A percentile compares a stretch with the other conserved stretches of the same genome.
These are phyloP conservation scores for Ganoderma boninense DNA, from an alignment of 1,284 basidiomycete genomes.

Conservation along the genomic window DNA sequence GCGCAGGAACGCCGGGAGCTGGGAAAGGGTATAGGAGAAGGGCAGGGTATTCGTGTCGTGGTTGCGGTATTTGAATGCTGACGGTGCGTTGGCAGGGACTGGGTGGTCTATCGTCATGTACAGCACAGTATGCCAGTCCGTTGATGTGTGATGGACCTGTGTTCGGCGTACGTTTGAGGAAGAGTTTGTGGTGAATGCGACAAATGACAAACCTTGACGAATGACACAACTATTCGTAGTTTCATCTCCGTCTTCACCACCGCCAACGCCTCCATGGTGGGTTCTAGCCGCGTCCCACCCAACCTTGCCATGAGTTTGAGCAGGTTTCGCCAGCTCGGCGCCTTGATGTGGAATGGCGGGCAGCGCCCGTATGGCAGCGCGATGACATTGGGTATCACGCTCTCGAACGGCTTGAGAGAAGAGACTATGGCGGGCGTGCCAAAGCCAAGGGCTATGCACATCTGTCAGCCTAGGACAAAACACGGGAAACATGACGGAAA, in stretches of 20 bases:
- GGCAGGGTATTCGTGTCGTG: slow-evolving; percentile 71
- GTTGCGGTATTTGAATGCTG: slow-evolving; percentile 58
- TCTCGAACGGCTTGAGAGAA: slow-evolving; percentile 54
- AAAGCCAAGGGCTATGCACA: slow-evolving; percentile 67
- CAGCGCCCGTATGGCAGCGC: slow-evolving; percentile 72
- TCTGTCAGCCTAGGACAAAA: slow-evolving; percentile 6
- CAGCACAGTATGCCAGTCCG: slow-evolving; percentile 74
- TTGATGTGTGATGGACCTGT: slow-evolving; percentile 63
- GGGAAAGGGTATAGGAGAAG: slow-evolving; percentile 71
- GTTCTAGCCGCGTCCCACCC: slow-evolving; percentile 72
- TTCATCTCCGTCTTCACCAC: slow-evolving; percentile 63
- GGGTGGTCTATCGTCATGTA: slow-evolving; percentile 80
- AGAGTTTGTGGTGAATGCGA: neutral
- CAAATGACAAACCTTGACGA: slow-evolving; percentile 62
- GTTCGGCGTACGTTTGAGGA: neutral
- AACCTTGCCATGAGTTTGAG: slow-evolving; percentile 77
- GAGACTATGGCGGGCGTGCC: slow-evolving; percentile 62
- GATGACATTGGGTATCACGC: slow-evolving; percentile 73
- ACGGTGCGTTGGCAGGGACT: slow-evolving; percentile 53
- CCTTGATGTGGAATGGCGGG: slow-evolving; percentile 74
- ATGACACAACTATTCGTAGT: slow-evolving; percentile 77
- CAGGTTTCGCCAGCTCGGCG: slow-evolving; percentile 74
- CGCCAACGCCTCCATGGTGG: slow-evolving; percentile 71
- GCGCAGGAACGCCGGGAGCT: slow-evolving; percentile 65
- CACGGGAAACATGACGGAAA: slow-evolving; percentile 1